Evolutionary conservation across 2,329 filamentous ascomycete species (phyloP).

Genomic region (Emmonsiellopsis sp.): DNA sequence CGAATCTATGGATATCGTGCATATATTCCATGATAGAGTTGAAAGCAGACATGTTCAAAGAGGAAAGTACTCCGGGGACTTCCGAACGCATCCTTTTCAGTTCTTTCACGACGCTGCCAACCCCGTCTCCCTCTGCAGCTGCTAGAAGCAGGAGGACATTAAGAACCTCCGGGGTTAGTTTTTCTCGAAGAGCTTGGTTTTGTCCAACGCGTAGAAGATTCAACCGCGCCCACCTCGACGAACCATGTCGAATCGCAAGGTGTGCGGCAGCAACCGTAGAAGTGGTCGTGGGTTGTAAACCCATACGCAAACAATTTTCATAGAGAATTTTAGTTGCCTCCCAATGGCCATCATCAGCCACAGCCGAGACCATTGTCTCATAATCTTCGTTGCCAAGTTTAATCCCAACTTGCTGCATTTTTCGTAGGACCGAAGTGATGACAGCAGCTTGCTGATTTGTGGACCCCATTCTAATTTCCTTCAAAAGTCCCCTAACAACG

Average conservation of each 20-base stretch:
- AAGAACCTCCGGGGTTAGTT: conserved; percentile 51
- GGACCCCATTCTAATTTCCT: conserved; percentile 38
- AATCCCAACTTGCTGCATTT: conserved; percentile 15
- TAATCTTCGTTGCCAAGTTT: conserved; percentile 33
- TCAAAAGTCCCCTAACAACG: conserved; percentile 45
- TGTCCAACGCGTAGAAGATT: too few species aligned
- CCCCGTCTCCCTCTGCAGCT: conserved; percentile 59
- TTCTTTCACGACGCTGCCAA: conserved; percentile 65
- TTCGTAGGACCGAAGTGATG: conserved; percentile 6
- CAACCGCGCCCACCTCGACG: conserved; percentile 48
- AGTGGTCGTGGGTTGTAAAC: conserved; percentile 31
- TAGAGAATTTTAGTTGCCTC: conserved; percentile 61
- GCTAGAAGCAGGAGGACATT: conserved; percentile 69
- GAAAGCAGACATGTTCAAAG: conserved; percentile 61
- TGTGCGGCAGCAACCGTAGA: conserved; percentile 49
- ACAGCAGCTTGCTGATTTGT: conserved; percentile 7
- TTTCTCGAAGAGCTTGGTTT: conserved; percentile 38
- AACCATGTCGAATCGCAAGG: conserved; percentile 51
- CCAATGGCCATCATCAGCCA: conserved; percentile 48
- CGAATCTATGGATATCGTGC: conserved; percentile 57
- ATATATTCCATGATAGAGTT: conserved; percentile 68
- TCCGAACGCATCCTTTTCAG: conserved; percentile 53
- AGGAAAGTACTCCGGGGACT: conserved; percentile 34
- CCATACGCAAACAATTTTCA: conserved; percentile 40
- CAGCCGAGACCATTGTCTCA: conserved; percentile 51